A percentile compares a stretch with the other conserved stretches of the same genome.
Evolutionary conservation across 2,329 filamentous ascomycete genomes (phyloP).

Genomic region (Scopulariopsis brevicaulis): DNA sequence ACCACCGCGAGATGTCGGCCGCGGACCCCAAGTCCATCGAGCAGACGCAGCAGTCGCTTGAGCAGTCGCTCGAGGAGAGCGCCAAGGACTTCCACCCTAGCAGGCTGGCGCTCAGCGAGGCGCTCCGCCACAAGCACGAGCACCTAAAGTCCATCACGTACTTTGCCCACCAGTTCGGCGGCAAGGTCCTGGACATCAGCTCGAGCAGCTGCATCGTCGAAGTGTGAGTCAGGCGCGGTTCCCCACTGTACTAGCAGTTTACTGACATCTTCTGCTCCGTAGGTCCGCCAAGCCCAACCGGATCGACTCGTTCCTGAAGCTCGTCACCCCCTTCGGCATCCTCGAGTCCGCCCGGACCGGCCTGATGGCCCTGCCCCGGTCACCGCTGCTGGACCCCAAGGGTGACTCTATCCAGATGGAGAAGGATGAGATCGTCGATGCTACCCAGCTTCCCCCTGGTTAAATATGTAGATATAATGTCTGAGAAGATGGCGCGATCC

Average conservation of each 20-base stretch:
- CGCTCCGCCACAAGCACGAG: constrained; percentile 91
- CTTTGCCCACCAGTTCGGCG: constrained; percentile 92
- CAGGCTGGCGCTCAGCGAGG: constrained; percentile 75
- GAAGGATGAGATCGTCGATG: constrained; percentile 88
- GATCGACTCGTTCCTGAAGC: constrained; percentile 96
- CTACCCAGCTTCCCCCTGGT: constrained; percentile 85
- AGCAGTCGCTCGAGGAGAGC: constrained; percentile 29
- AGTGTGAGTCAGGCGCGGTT: constrained; percentile 50
- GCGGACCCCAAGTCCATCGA: constrained; percentile 22
- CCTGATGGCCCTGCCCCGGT: constrained; percentile 91
- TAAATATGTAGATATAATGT: constrained; percentile 27
- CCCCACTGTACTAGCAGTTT: neutral
- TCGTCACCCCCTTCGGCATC: constrained; percentile 89
- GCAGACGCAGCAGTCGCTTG: constrained; percentile 16
- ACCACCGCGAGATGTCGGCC: constrained; percentile 78
- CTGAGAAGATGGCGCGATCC: constrained; percentile 7
- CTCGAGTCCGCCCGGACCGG: constrained; percentile 92
- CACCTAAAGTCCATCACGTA: constrained; percentile 95
- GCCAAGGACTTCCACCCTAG: constrained; percentile 77
- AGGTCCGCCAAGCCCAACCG: constrained; percentile 85
- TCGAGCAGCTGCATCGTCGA: constrained; percentile 98
- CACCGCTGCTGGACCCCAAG: constrained; percentile 65
- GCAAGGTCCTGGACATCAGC: constrained; percentile 95
- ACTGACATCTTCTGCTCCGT: constrained; percentile 12
- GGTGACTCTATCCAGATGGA: constrained; percentile 69